Percentiles rank a stretch among this genome's conserved stretches.
Evolutionary conservation across 495 filamentous ascomycete species (phyloP).

Genomic region (Cercophora scortea): DNA sequence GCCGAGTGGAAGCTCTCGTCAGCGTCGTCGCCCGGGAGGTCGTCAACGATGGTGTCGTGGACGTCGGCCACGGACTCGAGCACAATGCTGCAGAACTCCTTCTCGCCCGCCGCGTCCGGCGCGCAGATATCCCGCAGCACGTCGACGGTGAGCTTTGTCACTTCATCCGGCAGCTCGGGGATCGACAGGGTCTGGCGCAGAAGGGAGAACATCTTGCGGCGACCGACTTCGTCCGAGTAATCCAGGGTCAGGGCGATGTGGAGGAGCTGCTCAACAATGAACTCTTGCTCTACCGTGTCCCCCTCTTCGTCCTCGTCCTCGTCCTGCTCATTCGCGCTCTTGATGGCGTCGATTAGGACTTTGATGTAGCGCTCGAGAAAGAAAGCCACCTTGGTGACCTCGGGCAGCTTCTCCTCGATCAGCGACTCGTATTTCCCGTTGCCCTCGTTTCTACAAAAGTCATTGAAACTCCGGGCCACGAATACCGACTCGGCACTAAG

Average conservation of each 20-base stretch:
- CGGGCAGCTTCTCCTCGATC: constrained; percentile 87
- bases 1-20: constrained; percentile 92
- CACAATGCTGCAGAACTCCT: constrained; percentile 87
- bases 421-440: constrained; percentile 63
- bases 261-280: constrained; percentile 88
- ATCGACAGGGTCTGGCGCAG: constrained; percentile 77
- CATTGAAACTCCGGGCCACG: constrained; percentile 83
- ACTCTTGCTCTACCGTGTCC: constrained; percentile 37
- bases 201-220: constrained; percentile 89
- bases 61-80: constrained; percentile 93
- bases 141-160: constrained; percentile 80
- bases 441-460: constrained; percentile 69
- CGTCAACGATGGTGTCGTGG: constrained; percentile 76
- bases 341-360: constrained; percentile 61
- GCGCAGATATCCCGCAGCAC: constrained; percentile 76
- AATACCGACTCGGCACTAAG: constrained; percentile 82
- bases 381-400: constrained; percentile 81
- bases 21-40: constrained; percentile 45
- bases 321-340: constrained; percentile 38
- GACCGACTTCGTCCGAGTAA: constrained; percentile 90
- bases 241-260: constrained; percentile 87
- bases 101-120: constrained; percentile 67
- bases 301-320: constrained; percentile 29
- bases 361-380: constrained; percentile 74
- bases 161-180: constrained; percentile 83